phyloP scores from a whole-genome alignment of 148 eudicot genomes.

The Agrostemma githago region DNA sequence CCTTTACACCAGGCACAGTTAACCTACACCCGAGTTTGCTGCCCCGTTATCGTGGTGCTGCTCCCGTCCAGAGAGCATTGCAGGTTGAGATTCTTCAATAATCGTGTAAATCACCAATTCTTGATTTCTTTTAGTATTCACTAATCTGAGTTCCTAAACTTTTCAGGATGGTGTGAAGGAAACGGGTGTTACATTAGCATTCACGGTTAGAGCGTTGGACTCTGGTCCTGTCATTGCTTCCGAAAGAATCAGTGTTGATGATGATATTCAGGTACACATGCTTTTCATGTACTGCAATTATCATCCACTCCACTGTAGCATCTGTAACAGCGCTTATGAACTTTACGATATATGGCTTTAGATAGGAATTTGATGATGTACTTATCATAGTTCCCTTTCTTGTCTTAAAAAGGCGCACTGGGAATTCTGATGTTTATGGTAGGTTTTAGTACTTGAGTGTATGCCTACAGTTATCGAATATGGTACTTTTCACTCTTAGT shows the following conservation, averaged over 20 bases:
- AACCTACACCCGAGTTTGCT: conserved; percentile 96
- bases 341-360: background rate
- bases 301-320: background rate
- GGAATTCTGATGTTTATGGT: too few relatives aligned
- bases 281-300: background rate
- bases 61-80: conserved; percentile 99
- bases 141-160: conserved; percentile 6
- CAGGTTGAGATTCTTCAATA: conserved; percentile 45
- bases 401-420: too few relatives aligned
- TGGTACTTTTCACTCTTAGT: background rate
- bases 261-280: conserved; percentile 64
- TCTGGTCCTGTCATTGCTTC: conserved; percentile 83
- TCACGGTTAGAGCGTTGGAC: conserved; percentile 83
- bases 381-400: too few relatives aligned
- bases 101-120: conserved; percentile 2
- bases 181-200: conserved; percentile 92
- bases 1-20: conserved; percentile 63
- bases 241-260: conserved; percentile 59
- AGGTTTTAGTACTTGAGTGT: background rate
- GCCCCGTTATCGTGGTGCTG: conserved; percentile 97
- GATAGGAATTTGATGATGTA: too few relatives aligned
- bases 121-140: background rate
- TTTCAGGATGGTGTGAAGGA: conserved; percentile 84
- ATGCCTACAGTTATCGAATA: background rate
- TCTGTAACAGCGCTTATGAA: background rate